A percentile compares a stretch with the other conserved stretches of the same genome.
phyloP scores from a whole-genome alignment of 2,329 filamentous ascomycete species.

The Aspergillus flavus region DNA sequence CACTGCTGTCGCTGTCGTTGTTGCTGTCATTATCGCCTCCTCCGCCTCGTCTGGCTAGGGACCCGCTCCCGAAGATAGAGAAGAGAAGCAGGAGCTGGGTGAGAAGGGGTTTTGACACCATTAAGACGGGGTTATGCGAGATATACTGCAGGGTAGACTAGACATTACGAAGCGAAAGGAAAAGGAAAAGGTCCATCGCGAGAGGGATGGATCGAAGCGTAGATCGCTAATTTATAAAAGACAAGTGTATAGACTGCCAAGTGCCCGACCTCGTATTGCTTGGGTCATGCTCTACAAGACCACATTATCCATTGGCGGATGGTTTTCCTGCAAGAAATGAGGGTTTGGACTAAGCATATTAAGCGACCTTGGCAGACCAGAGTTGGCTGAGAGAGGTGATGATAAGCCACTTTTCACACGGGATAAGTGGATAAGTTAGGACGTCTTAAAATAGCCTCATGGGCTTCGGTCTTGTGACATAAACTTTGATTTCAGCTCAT shows the following conservation, averaged over 20 bases:
- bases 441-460: not conserved
- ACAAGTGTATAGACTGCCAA: not conserved
- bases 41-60: not conserved
- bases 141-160: not conserved
- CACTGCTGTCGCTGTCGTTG: not conserved
- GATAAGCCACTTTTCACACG: not conserved
- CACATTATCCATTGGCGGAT: not conserved
- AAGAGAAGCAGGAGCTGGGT: not conserved
- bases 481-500: too few relatives aligned
- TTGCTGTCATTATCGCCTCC: not conserved
- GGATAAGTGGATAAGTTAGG: not conserved
- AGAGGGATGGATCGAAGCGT: not conserved
- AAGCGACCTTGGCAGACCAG: not conserved
- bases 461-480: too few relatives aligned
- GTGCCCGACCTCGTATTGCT: not conserved
- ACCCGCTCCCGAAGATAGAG: not conserved
- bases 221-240: not conserved
- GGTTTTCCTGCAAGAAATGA: not conserved
- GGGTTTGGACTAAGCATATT: not conserved
- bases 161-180: not conserved
- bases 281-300: not conserved
- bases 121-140: not conserved
- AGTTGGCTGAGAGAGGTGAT: not conserved
- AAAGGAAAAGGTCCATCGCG: not conserved
- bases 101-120: not conserved